phyloP scores from a whole-genome alignment of 768 basidiomycete species.

The Trametes meyenii region DNA sequence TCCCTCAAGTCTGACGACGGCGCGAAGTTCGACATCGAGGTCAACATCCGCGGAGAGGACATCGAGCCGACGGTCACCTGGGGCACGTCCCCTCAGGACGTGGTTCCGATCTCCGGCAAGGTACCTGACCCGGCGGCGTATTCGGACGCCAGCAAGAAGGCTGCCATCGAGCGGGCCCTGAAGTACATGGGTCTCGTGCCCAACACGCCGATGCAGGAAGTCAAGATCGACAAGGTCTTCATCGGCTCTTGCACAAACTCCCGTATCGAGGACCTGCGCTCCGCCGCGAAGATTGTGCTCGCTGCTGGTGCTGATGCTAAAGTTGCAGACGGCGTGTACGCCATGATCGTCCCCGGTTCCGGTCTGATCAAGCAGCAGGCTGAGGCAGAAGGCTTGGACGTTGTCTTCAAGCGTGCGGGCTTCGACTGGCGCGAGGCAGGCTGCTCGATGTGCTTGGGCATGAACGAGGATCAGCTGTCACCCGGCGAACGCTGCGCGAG shows the following conservation, averaged over 20 bases:
- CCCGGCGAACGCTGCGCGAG: conserved; percentile 62
- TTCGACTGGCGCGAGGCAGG: conserved; percentile 74
- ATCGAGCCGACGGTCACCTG: conserved; percentile 67
- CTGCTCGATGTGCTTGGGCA: conserved; percentile 72
- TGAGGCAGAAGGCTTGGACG: conserved; percentile 64
- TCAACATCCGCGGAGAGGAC: conserved; percentile 60
- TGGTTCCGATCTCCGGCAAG: conserved; percentile 56
- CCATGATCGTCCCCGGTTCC: conserved; percentile 71
- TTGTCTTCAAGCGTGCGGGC: conserved; percentile 63
- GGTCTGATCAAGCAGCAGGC: conserved; percentile 68
- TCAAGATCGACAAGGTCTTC: conserved; percentile 68
- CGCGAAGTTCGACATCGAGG: conserved; percentile 60
- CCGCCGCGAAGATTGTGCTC: conserved; percentile 58
- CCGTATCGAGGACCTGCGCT: conserved; percentile 66
- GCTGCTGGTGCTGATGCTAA: conserved; percentile 53
- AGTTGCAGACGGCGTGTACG: conserved; percentile 54
- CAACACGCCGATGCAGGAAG: conserved; percentile 56
- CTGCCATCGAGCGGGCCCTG: conserved; percentile 53
- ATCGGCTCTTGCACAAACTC: conserved; percentile 71
- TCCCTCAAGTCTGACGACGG: conserved; percentile 57
- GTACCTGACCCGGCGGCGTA: conserved; percentile 56
- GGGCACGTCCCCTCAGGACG: conserved; percentile 68
- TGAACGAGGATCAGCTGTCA: conserved; percentile 69
- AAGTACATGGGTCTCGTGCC: conserved; percentile 64
- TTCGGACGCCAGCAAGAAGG: conserved; percentile 46